Evolutionary conservation across 345 rosid genomes (phyloP), one percentile per base, ranked within the genome.

Genomic region (Laguncularia racemosa): DNA sequence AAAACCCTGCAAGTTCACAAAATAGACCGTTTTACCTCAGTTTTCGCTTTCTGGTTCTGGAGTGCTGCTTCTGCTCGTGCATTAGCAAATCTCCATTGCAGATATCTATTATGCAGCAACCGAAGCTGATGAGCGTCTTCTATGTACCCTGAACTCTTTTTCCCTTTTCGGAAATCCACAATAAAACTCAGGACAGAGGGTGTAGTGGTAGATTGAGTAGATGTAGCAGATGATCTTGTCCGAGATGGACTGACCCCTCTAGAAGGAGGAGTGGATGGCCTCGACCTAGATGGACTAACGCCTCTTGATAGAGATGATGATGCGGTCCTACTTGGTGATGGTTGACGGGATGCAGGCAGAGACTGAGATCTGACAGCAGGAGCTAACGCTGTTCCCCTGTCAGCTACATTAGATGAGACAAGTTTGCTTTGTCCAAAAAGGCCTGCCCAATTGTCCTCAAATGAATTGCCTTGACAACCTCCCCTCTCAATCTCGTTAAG

Each of bases 21-120:
- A 54, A 18, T 50, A 21, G 58, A 57, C 58, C 59, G 62, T 45
- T 52, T 45, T 80, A 95, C 99, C 97, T 90, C 95, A 19, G 87
- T 84, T n/a, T 59, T 82, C 62, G 70, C 63, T 76, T 84, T 79
- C 76, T 90, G 89, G 60, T 69, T 63, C 62, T 71, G 79, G 71
- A 88, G 77, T 46, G 77, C 93, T 78, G 80, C 76, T 57, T 84
- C 95, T 51, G 83, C 79, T 54, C 73, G 63, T 38, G 96, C 89
- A 84, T 82, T 85, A 56, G 90, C 80, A 67, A 90, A 90, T 66
- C 92, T 73, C 99, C 99, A 95, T 66, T 95, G 99, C 75, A 90
- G 63, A 69, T 63, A 75, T 76, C 96, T 79, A 60, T 90, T 95
- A 68, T 95, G 67, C 53, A 95, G 81, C 64, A 88, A 75, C 64